A percentile compares a stretch with the other conserved stretches of the same genome.
Evolutionary conservation across 2,329 filamentous ascomycete species (phyloP).

Genomic region (Fusarium sacchari): DNA sequence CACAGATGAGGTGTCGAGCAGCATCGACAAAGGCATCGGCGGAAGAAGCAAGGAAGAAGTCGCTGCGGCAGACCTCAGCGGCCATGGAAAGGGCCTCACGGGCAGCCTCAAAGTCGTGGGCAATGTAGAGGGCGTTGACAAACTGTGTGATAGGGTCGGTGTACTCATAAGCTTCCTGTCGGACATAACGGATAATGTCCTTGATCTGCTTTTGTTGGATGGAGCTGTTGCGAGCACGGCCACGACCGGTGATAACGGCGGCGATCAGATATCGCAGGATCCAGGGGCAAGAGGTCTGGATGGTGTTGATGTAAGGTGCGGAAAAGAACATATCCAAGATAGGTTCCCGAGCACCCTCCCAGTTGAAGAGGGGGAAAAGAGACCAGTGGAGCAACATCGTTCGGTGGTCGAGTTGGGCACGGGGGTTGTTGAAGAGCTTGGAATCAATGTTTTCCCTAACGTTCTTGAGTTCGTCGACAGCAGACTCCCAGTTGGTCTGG

Average conservation of each 20-base stretch:
- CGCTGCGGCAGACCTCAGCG: conserved; percentile 88
- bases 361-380: conserved; percentile 99
- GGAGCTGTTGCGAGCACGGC: conserved; percentile 80
- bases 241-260: conserved; percentile 93
- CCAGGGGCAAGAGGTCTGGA: conserved; percentile 98
- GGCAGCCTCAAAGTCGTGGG: conserved; percentile 90
- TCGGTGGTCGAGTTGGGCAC: conserved; percentile 94
- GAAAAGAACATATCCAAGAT: conserved; percentile 98
- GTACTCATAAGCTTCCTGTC: conserved; percentile 98
- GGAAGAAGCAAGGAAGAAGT: conserved; percentile 92
- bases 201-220: conserved; percentile 98
- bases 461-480: conserved; percentile 89
- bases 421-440: conserved; percentile 93
- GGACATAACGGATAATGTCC: conserved; percentile 93
- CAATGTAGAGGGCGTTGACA: conserved; percentile 93
- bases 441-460: conserved; percentile 93
- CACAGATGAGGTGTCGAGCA: conserved; percentile 94
- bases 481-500: conserved; percentile 92
- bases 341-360: conserved; percentile 87
- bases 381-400: conserved; percentile 99
- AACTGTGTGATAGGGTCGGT: conserved; percentile 95
- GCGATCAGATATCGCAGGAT: conserved; percentile 92
- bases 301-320: conserved; percentile 98
- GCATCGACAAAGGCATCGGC: conserved; percentile 93
- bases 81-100: conserved; percentile 86